These are phyloP conservation scores for Stagonosporopsis rhizophila DNA, from an alignment of 2,329 filamentous ascomycete species.

Conservation along the genomic window DNA sequence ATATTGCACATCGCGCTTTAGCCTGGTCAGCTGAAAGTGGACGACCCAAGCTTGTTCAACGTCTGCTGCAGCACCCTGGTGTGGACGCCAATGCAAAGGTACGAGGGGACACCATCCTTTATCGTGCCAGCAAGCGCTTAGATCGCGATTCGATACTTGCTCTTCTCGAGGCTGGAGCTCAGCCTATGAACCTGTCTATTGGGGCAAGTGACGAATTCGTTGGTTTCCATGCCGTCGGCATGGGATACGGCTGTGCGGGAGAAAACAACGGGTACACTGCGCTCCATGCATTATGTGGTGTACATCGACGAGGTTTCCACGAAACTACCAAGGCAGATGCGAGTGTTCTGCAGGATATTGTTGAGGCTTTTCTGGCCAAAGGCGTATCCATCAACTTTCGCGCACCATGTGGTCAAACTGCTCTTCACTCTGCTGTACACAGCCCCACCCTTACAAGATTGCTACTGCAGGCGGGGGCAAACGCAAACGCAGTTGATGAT, in stretches of 20 bases:
- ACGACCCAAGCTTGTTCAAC: conserved; percentile 29
- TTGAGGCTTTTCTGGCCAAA: not conserved
- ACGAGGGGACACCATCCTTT: conserved; percentile 25
- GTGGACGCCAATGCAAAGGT: conserved; percentile 42
- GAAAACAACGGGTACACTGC: not conserved
- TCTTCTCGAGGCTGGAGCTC: conserved; percentile 18
- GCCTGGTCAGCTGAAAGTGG: conserved; percentile 31
- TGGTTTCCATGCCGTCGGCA: not conserved
- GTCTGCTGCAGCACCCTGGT: conserved; percentile 41
- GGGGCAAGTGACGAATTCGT: no score
- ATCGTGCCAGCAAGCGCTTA: conserved; percentile 18
- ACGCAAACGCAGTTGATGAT: not conserved
- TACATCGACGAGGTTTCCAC: not conserved
- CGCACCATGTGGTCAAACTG: not conserved
- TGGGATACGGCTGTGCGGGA: not conserved
- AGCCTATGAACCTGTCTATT: conserved; percentile 11
- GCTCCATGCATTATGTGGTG: not conserved
- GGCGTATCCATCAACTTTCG: not conserved
- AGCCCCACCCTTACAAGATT: not conserved
- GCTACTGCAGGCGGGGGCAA: not conserved
- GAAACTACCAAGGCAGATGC: not conserved
- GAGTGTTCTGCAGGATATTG: not conserved
- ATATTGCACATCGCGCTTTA: conserved; percentile 37
- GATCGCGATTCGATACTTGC: conserved; percentile 12
- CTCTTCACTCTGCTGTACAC: not conserved